Conservation (phyloP, 331 rosid genomes). For the Phaseolus coccineus region DNA sequence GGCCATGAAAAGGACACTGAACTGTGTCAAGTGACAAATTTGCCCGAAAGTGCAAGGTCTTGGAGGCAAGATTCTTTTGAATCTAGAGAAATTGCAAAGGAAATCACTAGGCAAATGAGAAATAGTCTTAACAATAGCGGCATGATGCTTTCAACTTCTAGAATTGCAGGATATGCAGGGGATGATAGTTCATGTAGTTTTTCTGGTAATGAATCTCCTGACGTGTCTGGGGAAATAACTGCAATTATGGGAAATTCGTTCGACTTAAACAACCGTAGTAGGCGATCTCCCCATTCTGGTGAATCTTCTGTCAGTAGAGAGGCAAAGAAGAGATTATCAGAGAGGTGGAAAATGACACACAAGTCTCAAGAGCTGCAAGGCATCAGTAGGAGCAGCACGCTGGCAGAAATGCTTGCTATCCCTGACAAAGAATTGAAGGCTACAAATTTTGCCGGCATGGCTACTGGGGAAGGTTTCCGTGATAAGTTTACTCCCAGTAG, state of each 20-base stretch:
- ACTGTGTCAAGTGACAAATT: constrained; percentile 41
- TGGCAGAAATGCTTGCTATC: constrained; percentile 93
- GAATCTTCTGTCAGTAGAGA: constrained; percentile 89
- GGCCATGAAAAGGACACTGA: constrained; percentile 50
- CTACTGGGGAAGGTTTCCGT: constrained; percentile 46
- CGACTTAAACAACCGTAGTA: constrained; percentile 53
- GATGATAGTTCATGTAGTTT: constrained; percentile 75
- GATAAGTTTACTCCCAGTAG: constrained; percentile 55
- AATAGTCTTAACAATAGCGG: constrained; percentile 53
- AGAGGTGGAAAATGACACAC: constrained; percentile 89
- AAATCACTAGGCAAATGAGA: constrained; percentile 80
- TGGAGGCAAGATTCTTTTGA: constrained; percentile 68
- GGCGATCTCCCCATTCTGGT: constrained; percentile 63
- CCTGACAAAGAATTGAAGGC: constrained; percentile 63
- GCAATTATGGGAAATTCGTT: constrained; percentile 53
- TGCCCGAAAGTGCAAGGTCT: constrained; percentile 50
- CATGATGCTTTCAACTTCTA: constrained; percentile 53
- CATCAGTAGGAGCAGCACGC: constrained; percentile 74
- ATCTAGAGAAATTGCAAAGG: constrained; percentile 79
- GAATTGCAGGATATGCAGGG: constrained; percentile 70
- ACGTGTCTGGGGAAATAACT: constrained; percentile 58
- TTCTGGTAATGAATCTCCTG: constrained; percentile 74
- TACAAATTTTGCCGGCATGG: constrained; percentile 46
- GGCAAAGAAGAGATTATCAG: constrained; percentile 94
- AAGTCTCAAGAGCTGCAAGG: constrained; percentile 62